Base-by-base conservation (phyloP, 352 stramenopile species). In the Phytophthora cryptogea region DNA sequence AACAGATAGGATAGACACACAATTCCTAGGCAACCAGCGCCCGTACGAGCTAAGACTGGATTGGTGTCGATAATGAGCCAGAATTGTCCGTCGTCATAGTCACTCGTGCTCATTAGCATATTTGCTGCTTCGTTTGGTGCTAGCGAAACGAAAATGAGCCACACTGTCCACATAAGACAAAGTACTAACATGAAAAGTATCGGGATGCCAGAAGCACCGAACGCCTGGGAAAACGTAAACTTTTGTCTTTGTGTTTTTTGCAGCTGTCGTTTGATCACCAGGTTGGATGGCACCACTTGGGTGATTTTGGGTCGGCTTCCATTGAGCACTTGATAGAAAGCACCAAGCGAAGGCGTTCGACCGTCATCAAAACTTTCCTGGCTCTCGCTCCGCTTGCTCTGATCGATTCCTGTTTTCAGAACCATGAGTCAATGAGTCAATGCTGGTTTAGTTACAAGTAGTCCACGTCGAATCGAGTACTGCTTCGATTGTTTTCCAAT, bases 11-110 rank as follows among this genome's bases (percentile, higher is more conserved):
- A 45, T 0, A 59, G 3, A 3, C 3, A 37, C 9, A 65, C 47
- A 8, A 66, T 3, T 2, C 55, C 4, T 9, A 67, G 3, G 2
- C 63, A 28, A 1, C 35, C 40, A 5, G 54, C 41, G 0, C 42
- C 48, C 1, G 30, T 32, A 1, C 4, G 7, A 8, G 44, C 65
- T 26, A 72, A 17, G 0, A 10, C 8, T 16, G 28, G 36, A 3
- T 58, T 51, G 2, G 46, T 7, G 28, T 68, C 58, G 17, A 58
- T 39, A 40, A 68, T 68, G 10, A 65, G 48, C 56, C 66, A 71
- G 48, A 75, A 72, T 32, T 59, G 41, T 14, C 56, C 62, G 3
- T 59, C 47, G 44, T 75, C 63, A n/a, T 56, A 74, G 8, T 62
- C 33, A 0, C 11, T 42, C 17, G 63, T 75, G 31, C 54, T 26